These are phyloP conservation scores for Monosporascus sp. DNA, from an alignment of 2,329 filamentous ascomycete genomes.

Conservation along the genomic window DNA sequence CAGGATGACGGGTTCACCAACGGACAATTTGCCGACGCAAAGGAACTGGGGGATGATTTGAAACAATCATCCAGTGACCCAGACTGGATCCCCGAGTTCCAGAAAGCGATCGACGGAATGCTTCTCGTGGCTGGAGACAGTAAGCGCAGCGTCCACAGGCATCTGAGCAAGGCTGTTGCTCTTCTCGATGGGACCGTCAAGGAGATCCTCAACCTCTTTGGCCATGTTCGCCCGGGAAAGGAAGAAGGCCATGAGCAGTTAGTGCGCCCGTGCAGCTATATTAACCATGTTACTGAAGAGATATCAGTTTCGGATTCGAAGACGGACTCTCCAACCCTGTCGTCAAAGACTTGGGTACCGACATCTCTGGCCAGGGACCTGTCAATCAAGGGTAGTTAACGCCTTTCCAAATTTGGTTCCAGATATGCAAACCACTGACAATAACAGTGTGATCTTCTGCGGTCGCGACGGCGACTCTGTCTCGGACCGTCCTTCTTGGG, in stretches of 20 bases:
- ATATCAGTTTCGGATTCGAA: conserved; percentile 32
- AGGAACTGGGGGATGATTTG: conserved; percentile 22
- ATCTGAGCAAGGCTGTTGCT: conserved; percentile 24
- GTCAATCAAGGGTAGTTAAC: conserved; percentile 20
- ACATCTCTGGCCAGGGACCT: conserved; percentile 17
- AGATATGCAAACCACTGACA: conserved; percentile 21
- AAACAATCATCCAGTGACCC: background rate
- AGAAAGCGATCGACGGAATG: conserved; percentile 31
- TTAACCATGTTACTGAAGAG: conserved; percentile 1
- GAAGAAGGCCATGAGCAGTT: conserved; percentile 33
- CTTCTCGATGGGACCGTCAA: conserved; percentile 22
- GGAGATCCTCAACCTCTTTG: conserved; percentile 25
- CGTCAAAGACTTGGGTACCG: conserved; percentile 24
- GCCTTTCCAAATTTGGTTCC: background rate
- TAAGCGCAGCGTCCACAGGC: conserved; percentile 17
- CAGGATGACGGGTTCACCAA: conserved; percentile 26
- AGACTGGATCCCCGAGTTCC: conserved; percentile 26
- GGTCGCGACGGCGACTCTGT: conserved; percentile 29
- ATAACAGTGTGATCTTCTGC: conserved; percentile 25
- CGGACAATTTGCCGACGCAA: conserved; percentile 28
- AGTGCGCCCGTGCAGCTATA: conserved; percentile 11
- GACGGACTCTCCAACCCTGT: conserved; percentile 38
- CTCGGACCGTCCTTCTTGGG: conserved; percentile 29
- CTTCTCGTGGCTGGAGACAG: conserved; percentile 29
- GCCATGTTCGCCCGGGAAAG: conserved; percentile 28